Conservation (phyloP, 768 basidiomycete genomes). For the Coprinopsis sp. region DNA sequence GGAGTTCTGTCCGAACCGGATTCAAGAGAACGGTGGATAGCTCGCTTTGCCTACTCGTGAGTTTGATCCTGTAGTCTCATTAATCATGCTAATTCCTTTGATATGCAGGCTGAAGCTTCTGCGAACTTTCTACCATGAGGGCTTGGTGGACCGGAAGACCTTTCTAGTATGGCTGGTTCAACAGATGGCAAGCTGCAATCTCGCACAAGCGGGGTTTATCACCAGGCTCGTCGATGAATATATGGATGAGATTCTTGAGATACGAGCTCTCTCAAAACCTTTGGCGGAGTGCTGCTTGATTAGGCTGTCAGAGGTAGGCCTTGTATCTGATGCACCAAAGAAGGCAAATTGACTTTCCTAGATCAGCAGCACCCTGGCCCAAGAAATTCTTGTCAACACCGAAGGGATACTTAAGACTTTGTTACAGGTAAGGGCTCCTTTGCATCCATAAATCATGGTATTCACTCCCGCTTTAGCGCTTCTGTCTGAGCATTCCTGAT, state of each 20-base stretch:
- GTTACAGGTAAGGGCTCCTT: constrained; percentile 47
- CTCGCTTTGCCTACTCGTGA: constrained; percentile 75
- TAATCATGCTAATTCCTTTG: background rate
- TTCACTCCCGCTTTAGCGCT: constrained; percentile 40
- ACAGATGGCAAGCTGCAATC: constrained; percentile 71
- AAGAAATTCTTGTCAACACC: constrained; percentile 51
- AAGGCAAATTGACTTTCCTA: constrained; percentile 19
- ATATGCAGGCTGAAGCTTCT: constrained; percentile 58
- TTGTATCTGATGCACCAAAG: background rate
- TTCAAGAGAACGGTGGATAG: constrained; percentile 69
- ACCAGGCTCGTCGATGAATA: constrained; percentile 78
- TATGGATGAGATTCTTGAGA: constrained; percentile 59
- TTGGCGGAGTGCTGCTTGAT: constrained; percentile 67
- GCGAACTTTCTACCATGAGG: constrained; percentile 74
- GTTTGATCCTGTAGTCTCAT: background rate
- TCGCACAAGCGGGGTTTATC: constrained; percentile 78
- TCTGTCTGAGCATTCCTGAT: constrained; percentile 69
- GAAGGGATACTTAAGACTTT: constrained; percentile 50
- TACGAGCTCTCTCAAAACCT: constrained; percentile 63
- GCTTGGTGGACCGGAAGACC: constrained; percentile 71
- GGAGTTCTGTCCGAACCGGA: constrained; percentile 71
- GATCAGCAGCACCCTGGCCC: constrained; percentile 53
- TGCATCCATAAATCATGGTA: background rate
- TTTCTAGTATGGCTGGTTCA: constrained; percentile 78
- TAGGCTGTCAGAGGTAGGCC: constrained; percentile 60